phyloP scores from a whole-genome alignment of 2,329 filamentous ascomycete genomes.

The Fusarium sarcochroum region DNA sequence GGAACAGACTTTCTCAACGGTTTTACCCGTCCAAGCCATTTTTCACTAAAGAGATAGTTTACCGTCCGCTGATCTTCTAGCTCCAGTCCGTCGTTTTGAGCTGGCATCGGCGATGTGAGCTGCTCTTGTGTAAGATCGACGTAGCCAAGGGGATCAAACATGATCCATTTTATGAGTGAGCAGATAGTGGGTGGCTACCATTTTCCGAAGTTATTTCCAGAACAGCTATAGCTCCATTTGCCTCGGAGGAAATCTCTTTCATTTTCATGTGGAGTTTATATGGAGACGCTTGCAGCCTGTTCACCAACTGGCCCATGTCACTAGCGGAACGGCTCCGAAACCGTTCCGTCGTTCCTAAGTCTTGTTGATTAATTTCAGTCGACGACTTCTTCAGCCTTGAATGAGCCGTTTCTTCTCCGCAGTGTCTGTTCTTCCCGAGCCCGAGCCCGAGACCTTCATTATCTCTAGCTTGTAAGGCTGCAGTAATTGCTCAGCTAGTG shows the following conservation, averaged over 20 bases:
- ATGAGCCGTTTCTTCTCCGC: slow-evolving; percentile 24
- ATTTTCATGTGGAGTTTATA: slow-evolving; percentile 10
- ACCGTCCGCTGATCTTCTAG: neutral
- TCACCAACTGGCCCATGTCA: slow-evolving; percentile 10
- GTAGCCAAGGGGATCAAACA: slow-evolving; percentile 15
- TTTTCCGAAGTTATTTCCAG: slow-evolving; percentile 14
- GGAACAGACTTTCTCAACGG: neutral
- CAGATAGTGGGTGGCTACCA: neutral
- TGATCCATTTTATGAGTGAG: slow-evolving; percentile 3
- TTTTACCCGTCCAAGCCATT: neutral
- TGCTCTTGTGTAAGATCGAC: slow-evolving; percentile 32
- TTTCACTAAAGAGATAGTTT: neutral
- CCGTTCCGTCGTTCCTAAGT: slow-evolving; percentile 4
- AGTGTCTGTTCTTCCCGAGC: slow-evolving; percentile 19
- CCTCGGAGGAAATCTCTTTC: slow-evolving; percentile 4
- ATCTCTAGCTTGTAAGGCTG: slow-evolving; percentile 8
- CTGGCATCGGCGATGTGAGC: slow-evolving; percentile 11
- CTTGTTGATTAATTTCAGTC: slow-evolving; percentile 10
- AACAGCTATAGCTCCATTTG: neutral
- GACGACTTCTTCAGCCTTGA: slow-evolving; percentile 10
- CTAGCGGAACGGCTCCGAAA: slow-evolving; percentile 8
- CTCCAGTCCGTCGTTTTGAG: neutral
- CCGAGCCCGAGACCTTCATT: neutral
- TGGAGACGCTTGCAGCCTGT: neutral
- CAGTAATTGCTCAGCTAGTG: neutral